A percentile compares a stretch with the other conserved stretches of the same genome.
Evolutionary conservation across 345 rosid genomes (phyloP).

Genomic region (Murraya koenigii): DNA sequence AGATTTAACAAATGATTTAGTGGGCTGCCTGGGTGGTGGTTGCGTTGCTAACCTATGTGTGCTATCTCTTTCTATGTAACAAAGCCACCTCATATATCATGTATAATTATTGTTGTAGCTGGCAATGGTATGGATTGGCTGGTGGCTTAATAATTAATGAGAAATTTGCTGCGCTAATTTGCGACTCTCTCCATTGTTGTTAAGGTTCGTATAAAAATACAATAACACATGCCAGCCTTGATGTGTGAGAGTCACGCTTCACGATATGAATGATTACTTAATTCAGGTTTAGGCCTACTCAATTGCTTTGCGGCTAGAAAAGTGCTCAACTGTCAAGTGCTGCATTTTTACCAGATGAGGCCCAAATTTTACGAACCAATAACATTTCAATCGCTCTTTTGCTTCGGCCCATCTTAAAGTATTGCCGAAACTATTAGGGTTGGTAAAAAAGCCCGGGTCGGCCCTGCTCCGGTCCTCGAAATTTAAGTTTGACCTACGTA

Average conservation of each 20-base stretch:
- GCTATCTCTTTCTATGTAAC: not conserved
- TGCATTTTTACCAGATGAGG: not conserved
- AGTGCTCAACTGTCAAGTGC: not conserved
- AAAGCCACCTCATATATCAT: not conserved
- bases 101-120: no score
- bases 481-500: no score
- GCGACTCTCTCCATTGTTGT: not conserved
- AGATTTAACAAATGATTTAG: not conserved
- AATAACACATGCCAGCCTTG: no score
- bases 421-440: no score
- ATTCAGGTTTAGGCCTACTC: not conserved
- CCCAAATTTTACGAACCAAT: not conserved
- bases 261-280: not conserved
- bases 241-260: not conserved
- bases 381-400: not conserved
- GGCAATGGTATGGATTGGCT: not conserved
- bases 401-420: not conserved
- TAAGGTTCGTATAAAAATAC: no score
- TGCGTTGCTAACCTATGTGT: no score
- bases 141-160: constrained; percentile 6
- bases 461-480: no score
- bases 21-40: not conserved
- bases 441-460: no score
- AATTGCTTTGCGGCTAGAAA: not conserved
- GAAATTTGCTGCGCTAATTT: not conserved